These are phyloP conservation scores for Trichosporon sp. DNA, from an alignment of 1,284 basidiomycete genomes.

Conservation along the genomic window DNA sequence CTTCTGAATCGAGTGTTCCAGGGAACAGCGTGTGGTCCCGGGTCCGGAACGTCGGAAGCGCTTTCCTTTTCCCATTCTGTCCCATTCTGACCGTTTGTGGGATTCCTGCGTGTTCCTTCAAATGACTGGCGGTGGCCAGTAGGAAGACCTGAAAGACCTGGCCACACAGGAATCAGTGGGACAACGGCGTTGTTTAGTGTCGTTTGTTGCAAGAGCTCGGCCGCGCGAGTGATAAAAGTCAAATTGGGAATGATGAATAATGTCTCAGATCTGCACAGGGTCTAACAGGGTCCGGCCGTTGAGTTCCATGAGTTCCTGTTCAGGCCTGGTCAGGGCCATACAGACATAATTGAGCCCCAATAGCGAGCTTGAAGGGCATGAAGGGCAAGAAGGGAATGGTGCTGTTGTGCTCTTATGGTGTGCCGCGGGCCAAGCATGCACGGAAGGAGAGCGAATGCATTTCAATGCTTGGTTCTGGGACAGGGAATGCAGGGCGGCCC, in stretches of 20 bases:
- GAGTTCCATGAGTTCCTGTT: no score
- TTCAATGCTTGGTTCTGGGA: neutral
- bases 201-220: neutral
- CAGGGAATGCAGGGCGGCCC: neutral
- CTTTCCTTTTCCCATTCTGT: neutral
- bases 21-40: neutral
- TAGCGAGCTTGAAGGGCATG: no score
- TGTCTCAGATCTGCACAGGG: slow-evolving; percentile 17
- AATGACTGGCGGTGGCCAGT: neutral
- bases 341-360: slow-evolving; percentile 11
- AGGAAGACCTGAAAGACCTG: neutral
- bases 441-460: neutral
- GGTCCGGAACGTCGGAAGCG: slow-evolving; percentile 7
- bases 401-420: no score
- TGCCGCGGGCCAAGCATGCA: neutral
- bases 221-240: neutral
- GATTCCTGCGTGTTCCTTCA: neutral
- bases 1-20: neutral
- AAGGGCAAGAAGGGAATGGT: no score
- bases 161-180: neutral
- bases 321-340: neutral
- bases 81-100: no score
- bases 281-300: neutral
- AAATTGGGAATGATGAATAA: slow-evolving; percentile 4
- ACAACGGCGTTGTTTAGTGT: neutral